phyloP scores from a whole-genome alignment of 345 rosid genomes.

The Mallotus nudiflorus region DNA sequence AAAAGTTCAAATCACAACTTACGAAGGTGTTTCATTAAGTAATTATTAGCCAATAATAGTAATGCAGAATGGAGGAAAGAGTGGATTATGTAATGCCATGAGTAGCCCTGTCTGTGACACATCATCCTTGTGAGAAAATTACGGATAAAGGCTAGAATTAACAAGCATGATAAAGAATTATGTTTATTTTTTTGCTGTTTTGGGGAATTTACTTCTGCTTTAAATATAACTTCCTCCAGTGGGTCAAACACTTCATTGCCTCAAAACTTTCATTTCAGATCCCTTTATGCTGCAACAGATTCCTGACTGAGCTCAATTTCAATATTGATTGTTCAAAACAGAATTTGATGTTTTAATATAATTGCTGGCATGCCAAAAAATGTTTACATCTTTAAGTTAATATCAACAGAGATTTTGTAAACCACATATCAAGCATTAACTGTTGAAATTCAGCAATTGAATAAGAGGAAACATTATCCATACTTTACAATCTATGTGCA shows the following conservation, averaged over 20 bases:
- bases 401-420: not conserved
- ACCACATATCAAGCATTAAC: not conserved
- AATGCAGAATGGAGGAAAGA: not conserved
- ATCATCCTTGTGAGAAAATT: too few species aligned
- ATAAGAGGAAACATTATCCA: not conserved
- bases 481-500: not conserved
- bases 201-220: too few species aligned
- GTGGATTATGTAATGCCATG: not conserved
- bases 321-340: not conserved
- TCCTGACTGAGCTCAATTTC: not conserved
- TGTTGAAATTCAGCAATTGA: not conserved
- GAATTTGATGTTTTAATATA: too few species aligned
- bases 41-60: not conserved
- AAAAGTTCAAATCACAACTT: too few species aligned
- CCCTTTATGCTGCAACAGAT: not conserved
- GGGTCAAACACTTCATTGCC: not conserved
- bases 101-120: not conserved
- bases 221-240: not conserved
- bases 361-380: not conserved
- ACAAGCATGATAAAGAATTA: not conserved
- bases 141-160: not conserved
- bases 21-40: not conserved
- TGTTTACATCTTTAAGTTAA: not conserved
- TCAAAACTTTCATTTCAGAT: not conserved
- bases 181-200: too few species aligned